Evolutionary conservation across 495 filamentous ascomycete genomes (phyloP).

Genomic region (Oidiodendron maius): DNA sequence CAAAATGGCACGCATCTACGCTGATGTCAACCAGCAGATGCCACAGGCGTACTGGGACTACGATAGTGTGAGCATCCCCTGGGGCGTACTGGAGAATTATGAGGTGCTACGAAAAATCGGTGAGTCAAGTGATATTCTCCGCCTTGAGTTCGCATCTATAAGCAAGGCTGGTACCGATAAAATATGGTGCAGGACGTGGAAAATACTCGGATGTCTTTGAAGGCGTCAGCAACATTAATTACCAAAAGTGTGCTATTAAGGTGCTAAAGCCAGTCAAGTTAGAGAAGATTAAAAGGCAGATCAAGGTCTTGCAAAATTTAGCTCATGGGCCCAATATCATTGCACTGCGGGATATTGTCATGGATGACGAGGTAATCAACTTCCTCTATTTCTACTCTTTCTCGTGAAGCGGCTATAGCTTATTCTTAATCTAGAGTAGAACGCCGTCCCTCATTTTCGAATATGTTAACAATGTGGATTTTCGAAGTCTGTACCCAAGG

Average conservation of each 20-base stretch:
- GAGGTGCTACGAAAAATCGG: conserved; percentile 98
- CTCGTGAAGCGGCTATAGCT: conserved; percentile 19
- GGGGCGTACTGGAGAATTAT: conserved; percentile 97
- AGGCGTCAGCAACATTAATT: conserved; percentile 97
- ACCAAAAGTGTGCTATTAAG: conserved; percentile 99
- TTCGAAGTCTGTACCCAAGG: conserved; percentile 93
- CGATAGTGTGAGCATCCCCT: conserved; percentile 95
- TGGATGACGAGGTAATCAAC: conserved; percentile 74
- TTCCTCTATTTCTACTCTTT: conserved; percentile 3
- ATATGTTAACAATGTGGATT: conserved; percentile 98
- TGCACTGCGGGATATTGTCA: conserved; percentile 87
- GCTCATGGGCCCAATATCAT: conserved; percentile 96
- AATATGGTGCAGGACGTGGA: conserved; percentile 63
- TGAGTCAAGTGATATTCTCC: conserved; percentile 31
- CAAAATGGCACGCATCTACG: conserved; percentile 96
- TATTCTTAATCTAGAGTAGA: conserved; percentile 61
- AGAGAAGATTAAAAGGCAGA: conserved; percentile 99
- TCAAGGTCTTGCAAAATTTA: conserved; percentile 98
- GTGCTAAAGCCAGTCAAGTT: conserved; percentile 99
- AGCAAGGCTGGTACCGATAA: not conserved
- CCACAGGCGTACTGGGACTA: conserved; percentile 99
- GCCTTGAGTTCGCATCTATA: not conserved
- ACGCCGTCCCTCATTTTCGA: conserved; percentile 97
- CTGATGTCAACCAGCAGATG: conserved; percentile 98
- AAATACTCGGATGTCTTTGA: conserved; percentile 99